Base-by-base conservation (phyloP, 305 asterid genomes). In the Plantago coronopus region DNA sequence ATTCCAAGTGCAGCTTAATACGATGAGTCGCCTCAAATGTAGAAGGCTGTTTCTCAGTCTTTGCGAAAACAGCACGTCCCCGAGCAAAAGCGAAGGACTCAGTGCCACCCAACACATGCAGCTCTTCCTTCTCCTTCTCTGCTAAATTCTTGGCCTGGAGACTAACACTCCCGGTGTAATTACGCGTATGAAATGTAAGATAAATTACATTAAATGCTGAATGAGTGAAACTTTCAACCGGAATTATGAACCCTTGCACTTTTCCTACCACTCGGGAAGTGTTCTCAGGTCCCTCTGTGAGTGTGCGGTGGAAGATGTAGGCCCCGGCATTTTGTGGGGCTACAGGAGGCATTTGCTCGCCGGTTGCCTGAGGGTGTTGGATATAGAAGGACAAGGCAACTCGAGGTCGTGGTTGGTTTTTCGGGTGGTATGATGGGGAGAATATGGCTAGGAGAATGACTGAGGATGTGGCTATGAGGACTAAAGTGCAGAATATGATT, bases 51-150 rank as follows among this genome's bases (percentile, higher is more conserved):
- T 14, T 23, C 16, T 83, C 69, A 15, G 73, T 73, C 43, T 73
- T 76, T 17, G 76, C 86, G 61, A 87, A 83, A 48, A 81, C 79
- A 12, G 96, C 97, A 54, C 67, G 45, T 6, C 97, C 96, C 51
- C 87, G 83, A 48, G 89, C 95, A 79, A 85, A 90, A 15, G 95
- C 95, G 70, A 87, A 90, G 2, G 88, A 80, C 0, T 89, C 97
- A 2, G 95, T 90, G 22, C 97, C 96, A 20, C 96, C 96, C 21
- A 90, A 88, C 50, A 90, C 89, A 34, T 20, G 63, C 43, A 87
- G 69, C 58, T 73, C 78, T 69, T 80, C 82, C 60, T 57, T 64
- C 29, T 79, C 75, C 22, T 79, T 79, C 22, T 75, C 66, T 0
- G 43, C 77, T 25, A 85, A 55, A 59, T 74, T 81, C 73, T 72